phyloP scores from a whole-genome alignment of 169 alveolate species.

The Cryptosporidium xiaoi region DNA sequence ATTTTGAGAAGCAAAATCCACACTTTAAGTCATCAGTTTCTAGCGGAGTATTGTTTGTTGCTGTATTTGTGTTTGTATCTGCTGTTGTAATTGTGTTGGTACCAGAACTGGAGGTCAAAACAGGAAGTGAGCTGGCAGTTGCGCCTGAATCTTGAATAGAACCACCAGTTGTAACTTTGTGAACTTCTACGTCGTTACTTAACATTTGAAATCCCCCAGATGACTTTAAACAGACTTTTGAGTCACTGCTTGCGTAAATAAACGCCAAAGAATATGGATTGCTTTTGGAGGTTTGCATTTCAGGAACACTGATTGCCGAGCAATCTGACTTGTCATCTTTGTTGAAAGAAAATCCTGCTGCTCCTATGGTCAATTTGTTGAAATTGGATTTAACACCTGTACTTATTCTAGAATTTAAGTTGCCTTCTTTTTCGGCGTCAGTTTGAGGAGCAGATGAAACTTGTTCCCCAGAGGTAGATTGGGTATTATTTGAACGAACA shows the following conservation, averaged over 20 bases:
- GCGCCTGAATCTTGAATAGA: not conserved
- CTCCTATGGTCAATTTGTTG: not conserved
- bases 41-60: conserved; percentile 2
- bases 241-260: conserved; percentile 48
- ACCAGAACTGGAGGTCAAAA: conserved; percentile 7
- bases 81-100: not conserved
- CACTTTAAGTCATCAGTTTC: conserved; percentile 47
- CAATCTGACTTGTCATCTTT: conserved; percentile 52
- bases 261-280: conserved; percentile 55
- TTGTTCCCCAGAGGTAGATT: not conserved
- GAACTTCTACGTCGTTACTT: not conserved
- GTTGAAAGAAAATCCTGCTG: conserved; percentile 8
- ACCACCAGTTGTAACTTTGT: not conserved
- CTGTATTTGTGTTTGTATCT: not conserved
- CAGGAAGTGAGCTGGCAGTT: not conserved
- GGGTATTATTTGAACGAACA: not conserved
- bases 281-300: conserved; percentile 31
- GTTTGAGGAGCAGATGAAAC: not conserved
- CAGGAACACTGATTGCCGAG: conserved; percentile 37
- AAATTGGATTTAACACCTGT: not conserved
- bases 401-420: not conserved
- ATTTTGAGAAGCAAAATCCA: conserved; percentile 56
- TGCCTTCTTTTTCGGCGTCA: not conserved
- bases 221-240: conserved; percentile 35
- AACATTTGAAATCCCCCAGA: conserved; percentile 51